Evolutionary conservation across 306 rosid species (phyloP), one percentile per base, ranked within the genome.

Genomic region (Prosopis cineraria): DNA sequence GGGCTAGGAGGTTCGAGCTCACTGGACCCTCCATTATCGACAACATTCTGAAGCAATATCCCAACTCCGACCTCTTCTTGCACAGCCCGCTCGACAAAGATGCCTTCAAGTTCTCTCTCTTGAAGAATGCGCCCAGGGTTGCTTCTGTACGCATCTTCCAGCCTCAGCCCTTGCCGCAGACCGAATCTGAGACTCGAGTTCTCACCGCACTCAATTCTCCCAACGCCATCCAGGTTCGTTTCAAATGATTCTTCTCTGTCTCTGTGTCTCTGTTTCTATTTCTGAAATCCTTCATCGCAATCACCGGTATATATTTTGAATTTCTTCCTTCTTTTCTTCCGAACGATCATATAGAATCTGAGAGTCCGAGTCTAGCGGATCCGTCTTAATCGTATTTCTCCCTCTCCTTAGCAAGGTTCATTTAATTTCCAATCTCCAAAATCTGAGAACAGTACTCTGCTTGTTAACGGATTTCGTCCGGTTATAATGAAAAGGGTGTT

Each of bases 1-100:
- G 98, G 43, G 98, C 98, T 7, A 80, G 98, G 64, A 88, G 97
- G 80, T 95, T 95, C 75, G 98, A 95, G 81, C 88, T 95, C 29
- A 90, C 97, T 0, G 98, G 98, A 66, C 98, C 98, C 7, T 90
- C 98, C 12, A 87, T 95, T 11, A 9, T 88, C 7, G 82, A 92
- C 30, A 89, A 75, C 70, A 80, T 95, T 12, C 81, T 95, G 0
- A 81, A 68, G 3, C 77, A 79, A 74, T 92, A 95, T 60, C 98
- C 96, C 7, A 95, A 92, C 81, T 88, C 98, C 6, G 98, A 95
- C 80, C 97, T 95, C 34, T 95, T 92, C 52, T 27, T 95, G 65
- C 85, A 89, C 77, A 82, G 89, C 33, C 98, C 98, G 2, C 36
- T 90, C 11, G 98, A 95, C 39, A 0, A 2, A 0, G 82, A 92